Base-by-base conservation (phyloP, 768 basidiomycete species). In the Macrolepiota dolichaula region DNA sequence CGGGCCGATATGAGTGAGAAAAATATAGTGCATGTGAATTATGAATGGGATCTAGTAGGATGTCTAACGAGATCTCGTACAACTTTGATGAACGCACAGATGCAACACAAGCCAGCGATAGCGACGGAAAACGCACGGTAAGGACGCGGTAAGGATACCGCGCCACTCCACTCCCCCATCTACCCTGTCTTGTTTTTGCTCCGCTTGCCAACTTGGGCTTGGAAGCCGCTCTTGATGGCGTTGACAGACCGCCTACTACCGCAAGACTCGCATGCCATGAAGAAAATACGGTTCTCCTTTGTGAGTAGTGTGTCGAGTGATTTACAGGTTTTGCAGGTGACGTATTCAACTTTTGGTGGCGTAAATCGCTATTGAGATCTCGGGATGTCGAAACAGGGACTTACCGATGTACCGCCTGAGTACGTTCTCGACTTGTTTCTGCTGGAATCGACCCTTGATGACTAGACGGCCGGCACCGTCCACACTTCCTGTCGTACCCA, bases 271-370 rank as follows among this genome's bases (percentile, higher is more conserved):
- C 93, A 95, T 0, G 92, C 83, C 85, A 93, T 91, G 84, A 99
- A 99, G 83, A 96, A 98, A 72, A 99, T 93, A 76, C 97, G 92
- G 75, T 97, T 97, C 78, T 98, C 96, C 76, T 98, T 99, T 29
- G 91, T 89, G 38, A 99, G 85, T 19, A 97, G 85, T 2, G 97
- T 99, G 73, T 99, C 97, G 49, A 93, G 93, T 0, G 96, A 98
- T 78, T 98, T 99, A 84, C 97, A 99, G 42, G 96, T 98, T 77
- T 97, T 96, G 85, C 97, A 99, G 40, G 96, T 96, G 63, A 98
- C 96, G 75, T 98, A 98, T 78, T 98, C 96, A 63, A 96, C 96
- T 96, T 32, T 32, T 32, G 29, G 29, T 66, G 57, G 19, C n/a
- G 58, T 2, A 13, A 12, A 44, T 59, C 38, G 22, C 40, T 35